phyloP scores from a whole-genome alignment of 2,329 filamentous ascomycete species.

The Monilinia aucupariae region DNA sequence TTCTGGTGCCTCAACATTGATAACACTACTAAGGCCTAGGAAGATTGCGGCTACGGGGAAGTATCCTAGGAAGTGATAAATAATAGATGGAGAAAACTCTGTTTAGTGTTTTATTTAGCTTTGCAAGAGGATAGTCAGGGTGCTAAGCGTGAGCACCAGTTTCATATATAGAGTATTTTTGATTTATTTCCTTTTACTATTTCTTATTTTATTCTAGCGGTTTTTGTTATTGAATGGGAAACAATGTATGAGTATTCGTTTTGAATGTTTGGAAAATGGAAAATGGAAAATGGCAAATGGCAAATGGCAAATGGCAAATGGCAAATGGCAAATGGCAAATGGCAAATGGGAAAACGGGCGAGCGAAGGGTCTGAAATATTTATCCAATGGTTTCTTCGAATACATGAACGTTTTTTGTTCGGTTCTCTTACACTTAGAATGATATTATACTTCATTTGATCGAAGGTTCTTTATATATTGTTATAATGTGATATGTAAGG shows the following conservation, averaged over 20 bases:
- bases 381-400: not conserved
- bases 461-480: not conserved
- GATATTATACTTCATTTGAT: not conserved
- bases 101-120: not conserved
- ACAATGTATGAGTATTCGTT: not conserved
- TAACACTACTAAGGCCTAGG: constrained; percentile 6
- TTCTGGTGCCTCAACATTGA: constrained; percentile 1
- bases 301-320: too few species aligned
- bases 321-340: too few species aligned
- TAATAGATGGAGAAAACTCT: not conserved
- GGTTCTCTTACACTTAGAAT: not conserved
- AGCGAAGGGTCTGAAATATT: not conserved
- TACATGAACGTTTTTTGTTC: not conserved
- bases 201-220: not conserved
- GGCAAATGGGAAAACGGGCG: not conserved
- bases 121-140: not conserved
- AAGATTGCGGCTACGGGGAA: not conserved
- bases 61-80: not conserved
- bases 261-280: not conserved
- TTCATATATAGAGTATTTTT: constrained; percentile 6
- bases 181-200: not conserved
- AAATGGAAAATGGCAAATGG: too few species aligned
- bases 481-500: not conserved
- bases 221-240: not conserved
- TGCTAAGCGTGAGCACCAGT: not conserved